Evolutionary conservation across 306 rosid genomes (phyloP).

Genomic region (Citrullus colocynthis): DNA sequence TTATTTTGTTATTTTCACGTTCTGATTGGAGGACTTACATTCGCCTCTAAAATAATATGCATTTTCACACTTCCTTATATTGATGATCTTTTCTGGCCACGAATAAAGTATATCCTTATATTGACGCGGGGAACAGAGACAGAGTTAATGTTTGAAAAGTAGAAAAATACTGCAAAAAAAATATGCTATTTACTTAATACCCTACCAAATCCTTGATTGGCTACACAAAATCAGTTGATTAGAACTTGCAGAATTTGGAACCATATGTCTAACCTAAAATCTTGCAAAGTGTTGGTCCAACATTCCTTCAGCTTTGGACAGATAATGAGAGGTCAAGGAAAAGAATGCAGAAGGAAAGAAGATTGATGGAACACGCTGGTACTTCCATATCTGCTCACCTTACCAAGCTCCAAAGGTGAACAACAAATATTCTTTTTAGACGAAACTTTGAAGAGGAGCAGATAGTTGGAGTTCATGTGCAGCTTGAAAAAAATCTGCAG

Average conservation of each 20-base stretch:
- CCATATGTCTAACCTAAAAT: neutral
- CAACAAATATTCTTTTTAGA: conserved; percentile 7
- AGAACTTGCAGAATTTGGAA: neutral
- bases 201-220: neutral
- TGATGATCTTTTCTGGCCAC: neutral
- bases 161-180: conserved; percentile 1
- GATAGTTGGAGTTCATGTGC: conserved; percentile 58
- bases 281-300: neutral
- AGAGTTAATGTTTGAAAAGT: neutral
- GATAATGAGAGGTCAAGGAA: neutral
- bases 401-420: neutral
- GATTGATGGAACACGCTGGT: neutral
- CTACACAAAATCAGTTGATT: neutral
- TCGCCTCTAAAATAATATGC: neutral
- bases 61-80: neutral
- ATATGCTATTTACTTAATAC: neutral
- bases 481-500: conserved; percentile 77
- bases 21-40: neutral
- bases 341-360: neutral
- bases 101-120: neutral
- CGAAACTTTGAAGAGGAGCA: conserved; percentile 52
- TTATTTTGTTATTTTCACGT: no score
- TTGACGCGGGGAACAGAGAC: neutral
- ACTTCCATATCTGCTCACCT: neutral
- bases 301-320: neutral